Evolutionary conservation across 257 asterid genomes (phyloP), one percentile per base, ranked within the genome.

Genomic region (Solanum okadae): DNA sequence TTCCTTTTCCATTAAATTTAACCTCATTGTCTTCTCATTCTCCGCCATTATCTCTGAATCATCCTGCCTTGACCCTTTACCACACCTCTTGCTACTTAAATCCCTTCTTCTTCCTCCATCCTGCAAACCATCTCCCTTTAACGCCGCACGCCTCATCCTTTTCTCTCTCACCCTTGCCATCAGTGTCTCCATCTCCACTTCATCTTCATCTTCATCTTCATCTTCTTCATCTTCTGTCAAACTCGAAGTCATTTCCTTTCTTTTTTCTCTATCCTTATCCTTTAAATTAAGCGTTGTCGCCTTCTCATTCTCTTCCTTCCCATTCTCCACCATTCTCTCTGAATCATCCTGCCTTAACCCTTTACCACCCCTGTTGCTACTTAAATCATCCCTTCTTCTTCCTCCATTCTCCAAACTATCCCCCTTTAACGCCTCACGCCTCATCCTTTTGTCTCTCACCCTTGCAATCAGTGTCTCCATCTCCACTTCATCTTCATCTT

Each of bases 381-480:
- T 63, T 20, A 86, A 70, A 63, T 86, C 18, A 46, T 49, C 86
- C 70, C 89, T 89, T 79, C 71, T 77, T 35, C 33, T 77, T 31
- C 35, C 59, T n/a, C 59, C 35, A 34, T 27, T 4, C 49, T 63
- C 89, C 79, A 91, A 27, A 16, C 56, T 33, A 35, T 75, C 86
- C 27, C 77, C 86, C 89, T 81, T 65, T 86, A 52, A 23, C 18
- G 59, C 25, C 78, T 71, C 65, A 4, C 25, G 84, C 46, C 89
- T 91, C 86, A 38, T 87, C 89, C 89, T 89, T 77, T 56, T 89
- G 38, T 77, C 89, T 81, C 84, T 91, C 88, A 68, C 91, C 76
- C 86, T 59, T 23, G 75, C 84, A 6, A 78, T 86, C 65, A 34
- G 86, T 1, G 5, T 13, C 33, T 77, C 86, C 63, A 31, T 42